Evolutionary conservation across 2,329 filamentous ascomycete genomes (phyloP).

Genomic region (Ramularia endophylla): DNA sequence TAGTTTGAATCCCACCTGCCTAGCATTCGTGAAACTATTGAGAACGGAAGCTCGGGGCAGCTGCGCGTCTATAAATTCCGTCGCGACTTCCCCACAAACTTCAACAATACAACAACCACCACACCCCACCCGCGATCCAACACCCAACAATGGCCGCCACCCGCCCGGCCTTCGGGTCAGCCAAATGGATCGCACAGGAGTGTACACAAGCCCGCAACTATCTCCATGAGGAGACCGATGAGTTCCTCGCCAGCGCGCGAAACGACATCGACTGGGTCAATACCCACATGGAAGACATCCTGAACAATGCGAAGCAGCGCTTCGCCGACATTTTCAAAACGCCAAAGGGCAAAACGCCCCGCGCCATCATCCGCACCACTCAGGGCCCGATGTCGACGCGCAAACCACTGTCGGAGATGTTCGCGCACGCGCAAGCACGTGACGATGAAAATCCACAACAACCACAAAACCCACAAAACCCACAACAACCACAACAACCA

Average conservation of each 20-base stretch:
- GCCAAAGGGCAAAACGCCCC: constrained; percentile 74
- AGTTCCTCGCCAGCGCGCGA: constrained; percentile 84
- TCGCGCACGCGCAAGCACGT: constrained; percentile 41
- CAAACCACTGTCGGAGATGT: constrained; percentile 48
- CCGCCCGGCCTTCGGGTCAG: constrained; percentile 26
- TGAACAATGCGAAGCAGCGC: constrained; percentile 76
- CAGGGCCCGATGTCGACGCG: constrained; percentile 54
- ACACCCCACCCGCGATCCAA: constrained; percentile 6
- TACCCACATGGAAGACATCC: constrained; percentile 95
- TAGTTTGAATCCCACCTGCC: too few relatives aligned
- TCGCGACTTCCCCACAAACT: constrained; percentile 5
- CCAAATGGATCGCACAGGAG: constrained; percentile 77
- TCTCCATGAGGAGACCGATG: constrained; percentile 75
- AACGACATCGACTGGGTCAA: constrained; percentile 98
- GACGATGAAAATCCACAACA: too few relatives aligned
- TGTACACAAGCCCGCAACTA: constrained; percentile 71
- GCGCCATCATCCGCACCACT: constrained; percentile 50
- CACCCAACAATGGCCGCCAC: constrained; percentile 21
- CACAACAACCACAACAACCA: too few relatives aligned
- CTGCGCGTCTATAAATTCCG: too few relatives aligned
- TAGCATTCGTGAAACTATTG: too few relatives aligned
- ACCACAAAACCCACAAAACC: too few relatives aligned
- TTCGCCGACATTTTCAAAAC: constrained; percentile 96
- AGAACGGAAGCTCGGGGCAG: too few relatives aligned
- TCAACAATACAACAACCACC: constrained; percentile 5